Conservation (phyloP, 2,329 filamentous ascomycete genomes). For the Coniella vitis region DNA sequence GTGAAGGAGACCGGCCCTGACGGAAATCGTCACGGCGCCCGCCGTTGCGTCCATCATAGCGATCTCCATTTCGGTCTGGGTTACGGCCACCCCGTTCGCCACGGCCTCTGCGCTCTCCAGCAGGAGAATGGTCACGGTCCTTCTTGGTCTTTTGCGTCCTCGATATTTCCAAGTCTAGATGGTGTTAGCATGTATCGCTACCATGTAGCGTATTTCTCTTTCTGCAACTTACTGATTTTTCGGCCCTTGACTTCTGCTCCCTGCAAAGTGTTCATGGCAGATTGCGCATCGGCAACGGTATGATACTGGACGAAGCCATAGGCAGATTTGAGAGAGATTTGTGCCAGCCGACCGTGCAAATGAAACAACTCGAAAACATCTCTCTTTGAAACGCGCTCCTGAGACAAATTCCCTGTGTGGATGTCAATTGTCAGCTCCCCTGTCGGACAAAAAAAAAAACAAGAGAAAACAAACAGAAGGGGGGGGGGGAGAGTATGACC, state of each 20-base stretch:
- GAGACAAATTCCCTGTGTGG: conserved; percentile 73
- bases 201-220: background rate
- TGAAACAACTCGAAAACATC: conserved; percentile 92
- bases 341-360: conserved; percentile 76
- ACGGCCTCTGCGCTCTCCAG: conserved; percentile 38
- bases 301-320: conserved; percentile 97
- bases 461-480: too few species aligned
- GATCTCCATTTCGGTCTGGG: conserved; percentile 38
- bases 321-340: conserved; percentile 93
- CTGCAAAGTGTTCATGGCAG: conserved; percentile 72
- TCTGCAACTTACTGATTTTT: conserved; percentile 70
- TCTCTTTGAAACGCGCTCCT: conserved; percentile 85
- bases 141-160: conserved; percentile 73
- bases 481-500: background rate
- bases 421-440: background rate
- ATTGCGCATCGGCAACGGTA: conserved; percentile 63
- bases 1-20: conserved; percentile 52
- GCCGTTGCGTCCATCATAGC: conserved; percentile 43
- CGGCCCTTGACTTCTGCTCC: conserved; percentile 78
- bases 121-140: conserved; percentile 48
- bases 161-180: conserved; percentile 77
- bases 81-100: conserved; percentile 36
- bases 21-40: conserved; percentile 55
- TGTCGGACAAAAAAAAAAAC: too few species aligned
- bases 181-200: conserved; percentile 22